phyloP scores from a whole-genome alignment of 23 red algal genomes.

The Cyanidiococcus yangmingshanensis region DNA sequence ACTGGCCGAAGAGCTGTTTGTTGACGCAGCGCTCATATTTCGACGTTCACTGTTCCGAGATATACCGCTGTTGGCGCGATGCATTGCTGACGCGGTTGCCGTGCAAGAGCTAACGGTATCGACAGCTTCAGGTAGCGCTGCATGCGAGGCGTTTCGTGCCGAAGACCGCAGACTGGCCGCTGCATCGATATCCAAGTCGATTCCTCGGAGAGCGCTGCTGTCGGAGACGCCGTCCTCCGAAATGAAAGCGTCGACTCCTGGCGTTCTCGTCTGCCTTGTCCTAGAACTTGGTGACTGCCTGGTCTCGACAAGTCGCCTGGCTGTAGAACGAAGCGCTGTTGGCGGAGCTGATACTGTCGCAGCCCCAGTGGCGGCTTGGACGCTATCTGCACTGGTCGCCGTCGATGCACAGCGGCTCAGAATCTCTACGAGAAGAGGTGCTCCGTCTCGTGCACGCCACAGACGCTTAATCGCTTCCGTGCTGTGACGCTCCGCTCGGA shows the following conservation, averaged over 20 bases:
- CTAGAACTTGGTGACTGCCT: background rate
- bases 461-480: background rate
- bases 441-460: background rate
- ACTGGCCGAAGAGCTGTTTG: background rate
- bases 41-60: background rate
- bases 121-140: background rate
- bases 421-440: conserved; percentile 1
- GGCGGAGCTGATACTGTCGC: background rate
- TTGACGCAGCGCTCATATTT: background rate
- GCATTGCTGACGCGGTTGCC: background rate
- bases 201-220: background rate
- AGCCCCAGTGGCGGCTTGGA: background rate
- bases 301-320: background rate
- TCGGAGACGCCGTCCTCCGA: background rate
- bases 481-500: conserved; percentile 12
- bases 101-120: no score
- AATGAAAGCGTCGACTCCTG: background rate
- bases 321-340: background rate
- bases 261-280: background rate
- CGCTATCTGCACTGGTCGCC: background rate
- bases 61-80: background rate
- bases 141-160: background rate
- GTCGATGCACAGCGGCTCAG: background rate
- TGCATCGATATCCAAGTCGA: background rate
- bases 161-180: background rate